Evolutionary conservation across 768 basidiomycete genomes (phyloP), one percentile per base, ranked within the genome.

Genomic region (Lactifluus piperatus): DNA sequence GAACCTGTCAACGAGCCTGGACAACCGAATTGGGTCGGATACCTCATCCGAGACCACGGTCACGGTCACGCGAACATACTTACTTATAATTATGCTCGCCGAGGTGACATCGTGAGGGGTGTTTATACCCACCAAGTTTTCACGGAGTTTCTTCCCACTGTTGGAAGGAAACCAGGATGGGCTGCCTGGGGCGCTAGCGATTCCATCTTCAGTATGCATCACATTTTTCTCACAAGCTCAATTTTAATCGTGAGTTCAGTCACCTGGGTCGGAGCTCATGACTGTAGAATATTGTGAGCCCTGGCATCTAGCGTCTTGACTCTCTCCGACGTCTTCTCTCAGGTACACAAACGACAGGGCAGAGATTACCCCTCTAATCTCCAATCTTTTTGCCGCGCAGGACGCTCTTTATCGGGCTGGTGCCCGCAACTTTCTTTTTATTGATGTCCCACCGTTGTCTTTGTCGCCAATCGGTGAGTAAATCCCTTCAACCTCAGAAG

Each of bases 241-340:
- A 30, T 26, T 22, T 30, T 48, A n/a, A 55, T 43, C 29, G 32
- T 34, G 32, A 30, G 27, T 14, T 37, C 51, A 82, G 81, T 80
- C 14, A 81, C 78, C 5, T 83, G 80, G 79, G 72, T 82, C 48
- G 83, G 83, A 4, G 82, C 82, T 50, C 82, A 83, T 56, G 83
- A 83, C 67, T 77, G 78, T 70, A 62, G 62, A 36, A 32, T 62
- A 16, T 36, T 63, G 62, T 63, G 37, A 52, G 62, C 46, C 29
- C n/a, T 24, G 22, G 11, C 5, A 5, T 29, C 52, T 11, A 5
- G 18, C 20, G 10, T 22, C 9, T 39, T 43, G 7, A 8, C 76
- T 72, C 75, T 75, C 65, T 46, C 73, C 57, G 9, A 53, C 22
- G 22, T 32, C 7, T 49, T 50, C n/a, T 36, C 26, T 18, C 16